phyloP scores from a whole-genome alignment of 768 basidiomycete species.

The Cyathus striatus region DNA sequence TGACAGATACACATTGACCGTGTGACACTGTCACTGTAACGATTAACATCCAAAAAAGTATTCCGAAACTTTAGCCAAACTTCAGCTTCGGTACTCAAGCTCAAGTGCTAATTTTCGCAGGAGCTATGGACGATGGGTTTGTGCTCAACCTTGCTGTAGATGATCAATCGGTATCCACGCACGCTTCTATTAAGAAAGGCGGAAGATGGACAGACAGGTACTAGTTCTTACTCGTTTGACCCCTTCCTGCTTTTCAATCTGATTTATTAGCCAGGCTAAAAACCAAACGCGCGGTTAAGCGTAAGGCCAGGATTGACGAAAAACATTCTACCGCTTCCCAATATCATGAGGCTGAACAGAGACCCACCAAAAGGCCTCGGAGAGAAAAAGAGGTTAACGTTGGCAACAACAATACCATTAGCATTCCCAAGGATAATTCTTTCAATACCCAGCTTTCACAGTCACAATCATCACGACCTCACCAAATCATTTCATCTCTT shows the following conservation, averaged over 20 bases:
- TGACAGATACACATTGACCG: no score
- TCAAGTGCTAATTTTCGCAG: neutral
- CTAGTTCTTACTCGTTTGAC: no score
- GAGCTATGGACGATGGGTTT: conserved; percentile 64
- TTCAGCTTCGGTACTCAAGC: neutral
- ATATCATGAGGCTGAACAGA: conserved; percentile 19
- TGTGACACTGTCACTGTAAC: no score
- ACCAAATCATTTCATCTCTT: conserved; percentile 81
- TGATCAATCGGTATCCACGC: conserved; percentile 18
- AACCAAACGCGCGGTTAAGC: conserved; percentile 65
- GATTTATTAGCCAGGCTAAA: conserved; percentile 47
- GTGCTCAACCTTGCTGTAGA: conserved; percentile 65
- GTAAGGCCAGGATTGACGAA: conserved; percentile 41
- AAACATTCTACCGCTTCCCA: conserved; percentile 10
- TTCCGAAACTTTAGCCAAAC: no score
- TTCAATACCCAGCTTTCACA: conserved; percentile 10
- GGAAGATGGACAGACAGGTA: conserved; percentile 80
- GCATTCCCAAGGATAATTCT: conserved; percentile 7
- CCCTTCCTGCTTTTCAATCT: conserved; percentile 2
- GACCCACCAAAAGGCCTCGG: conserved; percentile 45
- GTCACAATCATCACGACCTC: conserved; percentile 21
- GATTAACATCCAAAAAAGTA: no score
- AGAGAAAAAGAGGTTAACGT: no score
- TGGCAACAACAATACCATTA: no score
- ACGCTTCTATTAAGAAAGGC: conserved; percentile 39